Conservation (phyloP, 202 grass and related monocot species). For the Saccharum hybrid region DNA sequence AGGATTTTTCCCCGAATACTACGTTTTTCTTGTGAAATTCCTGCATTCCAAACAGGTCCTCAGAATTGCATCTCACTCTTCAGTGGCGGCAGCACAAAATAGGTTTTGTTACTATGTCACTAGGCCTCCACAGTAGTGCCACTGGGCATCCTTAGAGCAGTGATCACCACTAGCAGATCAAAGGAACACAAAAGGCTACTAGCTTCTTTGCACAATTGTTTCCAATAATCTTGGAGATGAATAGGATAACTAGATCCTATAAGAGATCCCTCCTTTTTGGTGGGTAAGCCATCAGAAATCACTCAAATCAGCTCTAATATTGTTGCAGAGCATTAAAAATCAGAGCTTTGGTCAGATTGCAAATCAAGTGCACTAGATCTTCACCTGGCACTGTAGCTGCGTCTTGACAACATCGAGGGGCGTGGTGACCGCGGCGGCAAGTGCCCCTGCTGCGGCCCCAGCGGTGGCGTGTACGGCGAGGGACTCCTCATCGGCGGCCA, state of each 20-base stretch:
- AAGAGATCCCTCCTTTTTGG: neutral
- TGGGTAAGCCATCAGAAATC: neutral
- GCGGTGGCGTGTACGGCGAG: constrained; percentile 85
- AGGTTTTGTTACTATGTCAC: neutral
- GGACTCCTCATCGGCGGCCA: constrained; percentile 70
- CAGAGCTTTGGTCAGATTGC: neutral
- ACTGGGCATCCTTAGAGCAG: constrained; percentile 12
- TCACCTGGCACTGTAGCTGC: constrained; percentile 96
- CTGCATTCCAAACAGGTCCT: neutral
- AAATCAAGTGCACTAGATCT: constrained; percentile 35
- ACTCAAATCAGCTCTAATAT: constrained; percentile 22
- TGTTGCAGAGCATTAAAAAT: neutral
- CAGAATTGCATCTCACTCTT: no score
- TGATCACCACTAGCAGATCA: constrained; percentile 8
- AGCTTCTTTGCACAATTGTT: neutral
- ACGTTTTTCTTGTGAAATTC: neutral
- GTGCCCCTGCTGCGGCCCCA: constrained; percentile 78
- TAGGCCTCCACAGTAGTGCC: constrained; percentile 1
- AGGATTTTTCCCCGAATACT: no score
- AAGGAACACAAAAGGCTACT: constrained; percentile 1
- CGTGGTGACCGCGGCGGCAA: constrained; percentile 76
- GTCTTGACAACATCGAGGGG: constrained; percentile 95
- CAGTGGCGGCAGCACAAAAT: neutral
- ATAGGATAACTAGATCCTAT: neutral
- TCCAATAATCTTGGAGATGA: constrained; percentile 52